Evolutionary conservation across 805 yeast species (phyloP).

Genomic region (Metschnikowia cerradonensis): DNA sequence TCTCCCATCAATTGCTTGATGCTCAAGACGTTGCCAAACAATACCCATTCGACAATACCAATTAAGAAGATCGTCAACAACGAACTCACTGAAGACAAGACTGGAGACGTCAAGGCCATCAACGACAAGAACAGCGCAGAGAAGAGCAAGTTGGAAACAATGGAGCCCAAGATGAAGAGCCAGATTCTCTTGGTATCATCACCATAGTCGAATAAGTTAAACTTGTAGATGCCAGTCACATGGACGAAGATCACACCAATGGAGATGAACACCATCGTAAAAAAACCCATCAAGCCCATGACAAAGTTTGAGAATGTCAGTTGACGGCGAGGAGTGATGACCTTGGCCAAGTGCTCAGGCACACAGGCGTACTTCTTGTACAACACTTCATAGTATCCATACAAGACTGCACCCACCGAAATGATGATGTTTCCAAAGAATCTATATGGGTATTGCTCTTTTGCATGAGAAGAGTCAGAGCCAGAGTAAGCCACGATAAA

Average conservation of each 20-base stretch:
- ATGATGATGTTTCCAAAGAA: constrained; percentile 68
- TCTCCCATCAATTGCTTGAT: constrained; percentile 65
- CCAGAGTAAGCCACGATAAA: constrained; percentile 73
- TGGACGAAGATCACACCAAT: constrained; percentile 47
- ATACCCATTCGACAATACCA: constrained; percentile 68
- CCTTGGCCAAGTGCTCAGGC: constrained; percentile 47
- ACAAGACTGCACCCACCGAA: constrained; percentile 67
- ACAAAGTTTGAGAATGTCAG: constrained; percentile 77
- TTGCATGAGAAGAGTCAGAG: constrained; percentile 15
- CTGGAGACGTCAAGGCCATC: constrained; percentile 84
- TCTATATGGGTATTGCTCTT: constrained; percentile 50
- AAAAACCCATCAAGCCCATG: constrained; percentile 63
- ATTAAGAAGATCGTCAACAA: constrained; percentile 75
- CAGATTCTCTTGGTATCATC: constrained; percentile 36
- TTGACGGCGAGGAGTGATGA: constrained; percentile 56
- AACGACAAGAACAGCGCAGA: constrained; percentile 69
- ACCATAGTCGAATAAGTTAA: constrained; percentile 50
- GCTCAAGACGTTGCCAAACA: constrained; percentile 58
- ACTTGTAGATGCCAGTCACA: constrained; percentile 51
- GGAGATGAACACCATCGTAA: constrained; percentile 50
- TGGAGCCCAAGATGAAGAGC: constrained; percentile 47
- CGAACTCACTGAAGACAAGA: constrained; percentile 62
- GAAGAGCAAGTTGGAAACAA: constrained; percentile 60
- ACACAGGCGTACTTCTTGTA: constrained; percentile 77
- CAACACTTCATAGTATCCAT: constrained; percentile 79